A percentile compares a stretch with the other conserved stretches of the same genome.
Evolutionary conservation across 306 rosid genomes (phyloP).

Genomic region (Castanea mollissima): DNA sequence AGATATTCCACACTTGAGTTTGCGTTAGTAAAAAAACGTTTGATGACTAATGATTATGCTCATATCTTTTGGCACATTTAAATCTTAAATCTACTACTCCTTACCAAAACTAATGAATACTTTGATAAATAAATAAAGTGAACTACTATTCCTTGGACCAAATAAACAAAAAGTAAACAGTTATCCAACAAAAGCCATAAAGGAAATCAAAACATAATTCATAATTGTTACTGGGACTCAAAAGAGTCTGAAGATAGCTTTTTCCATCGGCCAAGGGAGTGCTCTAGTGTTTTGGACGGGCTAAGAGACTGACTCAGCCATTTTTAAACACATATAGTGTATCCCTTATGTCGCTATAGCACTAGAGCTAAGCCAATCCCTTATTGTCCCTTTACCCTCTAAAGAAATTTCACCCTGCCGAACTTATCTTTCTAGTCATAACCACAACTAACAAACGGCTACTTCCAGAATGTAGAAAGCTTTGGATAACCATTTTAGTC

Average conservation of each 20-base stretch:
- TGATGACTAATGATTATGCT: too few species aligned
- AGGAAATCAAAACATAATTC: neutral
- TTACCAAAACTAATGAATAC: neutral
- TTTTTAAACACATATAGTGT: too few species aligned
- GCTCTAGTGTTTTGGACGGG: too few species aligned
- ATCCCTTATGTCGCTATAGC: too few species aligned
- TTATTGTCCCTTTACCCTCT: too few species aligned
- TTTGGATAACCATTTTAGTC: neutral
- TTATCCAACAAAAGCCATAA: neutral
- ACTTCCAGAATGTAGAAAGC: neutral
- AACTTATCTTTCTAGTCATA: neutral
- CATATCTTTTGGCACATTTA: too few species aligned
- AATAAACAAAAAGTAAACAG: neutral
- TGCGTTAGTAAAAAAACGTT: too few species aligned
- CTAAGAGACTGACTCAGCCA: too few species aligned
- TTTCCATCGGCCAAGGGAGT: neutral
- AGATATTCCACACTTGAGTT: too few species aligned
- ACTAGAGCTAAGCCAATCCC: too few species aligned
- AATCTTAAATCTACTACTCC: too few species aligned
- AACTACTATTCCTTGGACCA: neutral
- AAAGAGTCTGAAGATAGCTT: neutral
- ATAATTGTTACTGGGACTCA: too few species aligned
- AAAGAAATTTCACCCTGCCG: neutral
- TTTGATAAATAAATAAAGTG: neutral
- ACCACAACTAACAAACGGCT: neutral